Evolutionary conservation across 805 yeast genomes (phyloP).

Genomic region (Ogataea parapolymorpha): DNA sequence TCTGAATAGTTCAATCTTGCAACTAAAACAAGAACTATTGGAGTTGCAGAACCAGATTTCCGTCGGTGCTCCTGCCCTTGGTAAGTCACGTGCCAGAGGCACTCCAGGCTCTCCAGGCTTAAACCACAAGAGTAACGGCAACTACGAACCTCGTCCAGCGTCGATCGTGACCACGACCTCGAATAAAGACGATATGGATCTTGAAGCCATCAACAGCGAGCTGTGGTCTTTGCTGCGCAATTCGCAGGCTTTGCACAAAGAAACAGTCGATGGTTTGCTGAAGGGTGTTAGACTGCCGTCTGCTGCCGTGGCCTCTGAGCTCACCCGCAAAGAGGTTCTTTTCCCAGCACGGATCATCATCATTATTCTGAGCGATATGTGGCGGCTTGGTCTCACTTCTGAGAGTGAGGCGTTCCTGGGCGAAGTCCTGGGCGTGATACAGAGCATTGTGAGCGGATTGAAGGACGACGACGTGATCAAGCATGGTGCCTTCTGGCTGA

Average conservation of each 20-base stretch:
- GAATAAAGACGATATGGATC: conserved; percentile 41
- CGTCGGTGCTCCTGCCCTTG: conserved; percentile 17
- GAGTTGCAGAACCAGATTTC: conserved; percentile 32
- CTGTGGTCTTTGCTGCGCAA: conserved; percentile 67
- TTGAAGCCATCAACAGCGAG: conserved; percentile 73
- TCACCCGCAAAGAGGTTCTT: conserved; percentile 84
- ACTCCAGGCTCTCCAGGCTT: conserved; percentile 23
- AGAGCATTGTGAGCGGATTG: conserved; percentile 71
- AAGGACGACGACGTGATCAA: conserved; percentile 85
- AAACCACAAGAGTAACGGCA: conserved; percentile 27
- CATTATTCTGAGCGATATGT: conserved; percentile 91
- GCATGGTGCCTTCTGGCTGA: conserved; percentile 96
- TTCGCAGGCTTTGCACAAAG: conserved; percentile 69
- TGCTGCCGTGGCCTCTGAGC: conserved; percentile 77
- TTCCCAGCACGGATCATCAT: conserved; percentile 96
- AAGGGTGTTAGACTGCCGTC: conserved; percentile 83
- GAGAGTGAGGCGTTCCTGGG: conserved; percentile 91
- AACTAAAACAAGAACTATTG: conserved; percentile 41
- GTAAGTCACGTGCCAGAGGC: conserved; percentile 23
- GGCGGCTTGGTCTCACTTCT: conserved; percentile 92
- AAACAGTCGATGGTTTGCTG: conserved; percentile 81
- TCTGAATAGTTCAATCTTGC: conserved; percentile 57
- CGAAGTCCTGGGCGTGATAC: conserved; percentile 82
- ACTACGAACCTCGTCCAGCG: conserved; percentile 52
- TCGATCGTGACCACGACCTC: conserved; percentile 57